Evolutionary conservation across 148 eudicot species (phyloP).

Genomic region (Linanthus parryae): DNA sequence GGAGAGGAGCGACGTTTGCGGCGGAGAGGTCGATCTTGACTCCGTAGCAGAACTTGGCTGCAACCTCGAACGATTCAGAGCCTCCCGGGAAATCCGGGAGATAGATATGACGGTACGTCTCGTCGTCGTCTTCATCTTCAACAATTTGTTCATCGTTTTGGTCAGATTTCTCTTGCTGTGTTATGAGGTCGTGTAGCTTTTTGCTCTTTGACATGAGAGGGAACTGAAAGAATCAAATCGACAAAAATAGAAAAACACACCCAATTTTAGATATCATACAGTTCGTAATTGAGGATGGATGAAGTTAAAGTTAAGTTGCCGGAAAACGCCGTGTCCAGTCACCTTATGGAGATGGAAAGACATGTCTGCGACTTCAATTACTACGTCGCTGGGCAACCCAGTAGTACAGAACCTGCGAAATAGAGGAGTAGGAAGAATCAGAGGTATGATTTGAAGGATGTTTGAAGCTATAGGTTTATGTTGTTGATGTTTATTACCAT

Average conservation of each 20-base stretch:
- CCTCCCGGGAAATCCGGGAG: constrained; percentile 84
- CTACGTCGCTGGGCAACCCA: constrained; percentile 49
- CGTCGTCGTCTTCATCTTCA: constrained; percentile 23
- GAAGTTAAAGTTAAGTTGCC: too few species aligned
- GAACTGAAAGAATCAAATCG: constrained; percentile 37
- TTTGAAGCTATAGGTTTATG: too few species aligned
- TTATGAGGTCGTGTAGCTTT: constrained; percentile 62
- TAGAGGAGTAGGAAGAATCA: too few species aligned
- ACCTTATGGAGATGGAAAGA: constrained; percentile 96
- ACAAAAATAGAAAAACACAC: constrained; percentile 5
- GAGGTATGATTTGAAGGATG: too few species aligned
- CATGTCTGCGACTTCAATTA: constrained; percentile 77
- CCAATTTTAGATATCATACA: too few species aligned
- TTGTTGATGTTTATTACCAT: constrained; percentile 29
- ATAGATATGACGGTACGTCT: constrained; percentile 29
- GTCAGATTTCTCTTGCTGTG: constrained; percentile 42
- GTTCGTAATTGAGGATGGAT: too few species aligned
- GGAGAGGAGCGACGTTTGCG: constrained; percentile 59
- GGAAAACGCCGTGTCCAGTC: not conserved
- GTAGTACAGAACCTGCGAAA: constrained; percentile 35
- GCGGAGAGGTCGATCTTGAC: constrained; percentile 73
- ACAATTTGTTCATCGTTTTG: constrained; percentile 14
- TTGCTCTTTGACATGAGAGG: constrained; percentile 92
- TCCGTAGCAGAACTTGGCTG: constrained; percentile 95
- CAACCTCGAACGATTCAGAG: constrained; percentile 63